Percentiles rank a stretch among this genome's conserved stretches.
Conservation (phyloP, 208 protist species). For the Angomonas deanei region DNA sequence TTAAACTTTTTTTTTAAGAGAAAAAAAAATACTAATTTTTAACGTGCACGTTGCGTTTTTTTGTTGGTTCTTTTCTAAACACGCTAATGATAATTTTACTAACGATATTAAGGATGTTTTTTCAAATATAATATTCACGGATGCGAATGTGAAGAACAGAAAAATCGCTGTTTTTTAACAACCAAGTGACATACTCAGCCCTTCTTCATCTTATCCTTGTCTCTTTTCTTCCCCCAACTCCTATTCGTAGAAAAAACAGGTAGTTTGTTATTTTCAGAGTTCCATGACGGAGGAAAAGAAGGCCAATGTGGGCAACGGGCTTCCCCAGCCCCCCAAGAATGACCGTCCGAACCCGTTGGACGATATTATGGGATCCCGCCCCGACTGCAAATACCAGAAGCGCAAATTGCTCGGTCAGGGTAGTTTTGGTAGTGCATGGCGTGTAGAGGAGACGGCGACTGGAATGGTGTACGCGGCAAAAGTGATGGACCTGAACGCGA, state of each 20-base stretch:
- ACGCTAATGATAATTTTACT: neutral
- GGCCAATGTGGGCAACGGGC: constrained; percentile 30
- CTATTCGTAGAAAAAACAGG: neutral
- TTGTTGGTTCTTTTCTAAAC: neutral
- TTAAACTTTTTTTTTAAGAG: constrained; percentile 1
- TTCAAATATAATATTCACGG: neutral
- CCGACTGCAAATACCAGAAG: constrained; percentile 73
- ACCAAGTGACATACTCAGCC: too few relatives aligned
- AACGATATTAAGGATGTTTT: neutral
- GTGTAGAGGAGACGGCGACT: constrained; percentile 73
- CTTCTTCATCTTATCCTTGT: constrained; percentile 5
- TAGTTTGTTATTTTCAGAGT: constrained; percentile 2
- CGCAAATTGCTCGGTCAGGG: constrained; percentile 90
- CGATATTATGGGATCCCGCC: constrained; percentile 54
- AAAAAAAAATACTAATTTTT: neutral
- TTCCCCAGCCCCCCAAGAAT: constrained; percentile 53
- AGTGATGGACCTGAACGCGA: constrained; percentile 87
- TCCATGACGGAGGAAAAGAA: constrained; percentile 25
- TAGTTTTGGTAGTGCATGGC: constrained; percentile 87
- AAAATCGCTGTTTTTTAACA: too few relatives aligned
- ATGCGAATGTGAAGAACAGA: too few relatives aligned
- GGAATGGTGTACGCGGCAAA: constrained; percentile 78
- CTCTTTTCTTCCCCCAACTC: neutral
- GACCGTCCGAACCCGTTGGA: constrained; percentile 44
- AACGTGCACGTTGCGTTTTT: neutral